Base-by-base conservation (phyloP, 305 asterid genomes). In the Galium porrigens region DNA sequence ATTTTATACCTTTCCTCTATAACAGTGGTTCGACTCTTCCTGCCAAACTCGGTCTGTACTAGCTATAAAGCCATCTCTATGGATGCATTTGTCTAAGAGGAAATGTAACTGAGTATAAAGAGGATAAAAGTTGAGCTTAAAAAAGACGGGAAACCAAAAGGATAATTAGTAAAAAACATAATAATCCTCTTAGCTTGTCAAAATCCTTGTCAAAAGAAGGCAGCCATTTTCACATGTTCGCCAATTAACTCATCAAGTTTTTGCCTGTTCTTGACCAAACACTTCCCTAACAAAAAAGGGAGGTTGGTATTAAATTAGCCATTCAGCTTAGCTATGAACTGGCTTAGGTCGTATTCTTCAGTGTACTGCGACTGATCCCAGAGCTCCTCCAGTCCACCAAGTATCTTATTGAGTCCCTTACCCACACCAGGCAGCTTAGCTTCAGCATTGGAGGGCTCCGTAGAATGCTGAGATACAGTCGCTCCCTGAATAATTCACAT, bases 341-440 rank as follows among this genome's bases (percentile, higher is more conserved):
- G 95, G 68, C 73, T 80, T 58, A 92, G 78, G 67, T 89, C 85
- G 78, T 92, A 92, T 78, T 92, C 99, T 72, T 92, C 99, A 17
- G 94, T 86, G 82, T 92, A 94, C 77, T 89, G 96, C 57, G 99
- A 87, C 67, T 94, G 97, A 78, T 94, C 99, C 99, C 99, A 94
- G n/a, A 94, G 96, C 67, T 94, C 97, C 68, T 87, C 99, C 34
- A 94, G 78, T 70, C 94, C 95, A 39, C 96, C 99, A 59, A 94
- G 95, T 70, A 94, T 87, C 66, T 88, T 84, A 74, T 89, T 87
- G 39, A 94, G 79, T 46, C 95, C 96, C 87, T 86, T 89, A 29
- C 86, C 86, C 46, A 78, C 68, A 57, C 89, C 79, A 1, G 91
- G 78, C 73, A 80, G n/a, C 70, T 83, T 86, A 5, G 79, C 20